Base-by-base conservation (phyloP, 129 eudicot genomes). In the Mikania micrantha region DNA sequence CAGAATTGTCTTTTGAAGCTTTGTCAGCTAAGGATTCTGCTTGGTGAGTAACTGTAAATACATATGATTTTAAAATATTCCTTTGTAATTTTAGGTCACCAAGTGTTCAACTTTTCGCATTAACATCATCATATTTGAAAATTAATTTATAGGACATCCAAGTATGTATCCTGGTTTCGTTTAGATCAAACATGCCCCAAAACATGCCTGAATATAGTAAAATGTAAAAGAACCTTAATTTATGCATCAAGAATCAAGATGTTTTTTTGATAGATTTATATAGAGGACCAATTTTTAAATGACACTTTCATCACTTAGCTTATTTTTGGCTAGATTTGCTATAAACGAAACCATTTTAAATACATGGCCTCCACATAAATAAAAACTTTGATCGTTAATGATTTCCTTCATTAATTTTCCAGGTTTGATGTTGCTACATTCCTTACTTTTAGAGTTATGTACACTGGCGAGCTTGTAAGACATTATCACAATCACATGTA, bases 381-480 rank as follows among this genome's bases (percentile, higher is more conserved):
- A 11, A 48, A 4, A 47, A 10, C 28, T 31, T 31, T 56, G 28
- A 58, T 47, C 1, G 38, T 42, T 64, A 75, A 49, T 68, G 54
- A 47, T 76, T 11, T 60, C 11, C 12, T 53, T 31, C 31, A 45
- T 56, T 65, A 67, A 36, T 49, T 40, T 86, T 54, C 12, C 79
- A 88, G 98, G 98, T 92, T 63, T 77, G 98, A 92, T 57, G 98
- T 92, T 52, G 89, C 78, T 77, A 54, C 89, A 25, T 88, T 92
- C 72, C 88, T 86, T 71, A 86, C 72, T 77, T 86, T 73, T 80
- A 72, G 95, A 72, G 60, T 85, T 72, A 75, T 82, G 54, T 22
- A 44, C 68, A 41, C 82, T 9, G 96, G 96, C 25, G 96, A 88
- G 74, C 85, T 88, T 59, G 98, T 92, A 82, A 82, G 96, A 65